Conservation (phyloP, 2,329 filamentous ascomycete species). For the Neopestalotiopsis rosae region DNA sequence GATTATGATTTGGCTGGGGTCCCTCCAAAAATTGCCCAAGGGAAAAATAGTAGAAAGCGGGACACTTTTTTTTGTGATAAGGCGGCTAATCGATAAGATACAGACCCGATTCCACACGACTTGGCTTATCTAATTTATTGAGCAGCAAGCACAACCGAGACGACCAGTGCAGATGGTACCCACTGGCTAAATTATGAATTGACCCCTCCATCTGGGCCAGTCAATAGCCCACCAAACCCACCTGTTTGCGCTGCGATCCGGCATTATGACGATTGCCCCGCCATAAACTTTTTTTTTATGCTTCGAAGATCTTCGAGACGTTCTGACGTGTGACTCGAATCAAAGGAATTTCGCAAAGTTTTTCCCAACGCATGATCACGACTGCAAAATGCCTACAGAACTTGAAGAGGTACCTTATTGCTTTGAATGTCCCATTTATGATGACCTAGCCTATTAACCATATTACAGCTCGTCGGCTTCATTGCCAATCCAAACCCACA, state of each 20-base stretch:
- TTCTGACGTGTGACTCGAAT: background rate
- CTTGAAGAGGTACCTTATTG: constrained; percentile 68
- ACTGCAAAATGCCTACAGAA: constrained; percentile 72
- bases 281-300: constrained; percentile 10
- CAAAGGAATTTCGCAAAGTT: background rate
- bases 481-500: constrained; percentile 91
- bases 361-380: background rate
- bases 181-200: background rate
- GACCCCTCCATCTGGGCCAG: background rate
- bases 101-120: background rate
- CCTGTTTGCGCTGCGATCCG: background rate
- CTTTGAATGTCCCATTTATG: background rate
- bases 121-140: background rate
- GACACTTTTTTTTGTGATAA: constrained; percentile 3
- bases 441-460: constrained; percentile 10
- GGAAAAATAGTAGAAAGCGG: constrained; percentile 6
- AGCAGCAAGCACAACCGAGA: background rate
- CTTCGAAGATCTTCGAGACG: background rate
- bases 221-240: background rate
- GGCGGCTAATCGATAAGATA: constrained; percentile 1
- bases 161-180: background rate
- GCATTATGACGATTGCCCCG: constrained; percentile 10
- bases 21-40: background rate
- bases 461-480: constrained; percentile 81
- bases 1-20: background rate